Conservation (phyloP, 495 filamentous ascomycete genomes). For the Pseudoneurospora amorphoporcata region DNA sequence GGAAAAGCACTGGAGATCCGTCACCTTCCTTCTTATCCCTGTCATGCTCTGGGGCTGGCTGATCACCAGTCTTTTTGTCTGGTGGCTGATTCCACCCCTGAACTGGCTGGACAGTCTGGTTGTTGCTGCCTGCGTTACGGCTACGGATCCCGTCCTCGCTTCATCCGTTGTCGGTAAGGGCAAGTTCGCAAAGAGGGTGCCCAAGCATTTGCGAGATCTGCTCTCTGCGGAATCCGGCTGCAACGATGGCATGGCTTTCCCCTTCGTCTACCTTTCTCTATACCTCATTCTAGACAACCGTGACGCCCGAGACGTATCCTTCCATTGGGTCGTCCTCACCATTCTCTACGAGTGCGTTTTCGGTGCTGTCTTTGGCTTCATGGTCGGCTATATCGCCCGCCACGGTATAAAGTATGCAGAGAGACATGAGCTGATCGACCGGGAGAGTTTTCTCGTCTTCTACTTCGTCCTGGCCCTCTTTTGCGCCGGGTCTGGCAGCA, state of each 20-base stretch:
- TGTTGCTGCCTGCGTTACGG: conserved; percentile 88
- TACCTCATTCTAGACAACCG: conserved; percentile 78
- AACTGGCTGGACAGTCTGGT: conserved; percentile 83
- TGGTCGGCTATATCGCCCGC: conserved; percentile 77
- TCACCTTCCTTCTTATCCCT: conserved; percentile 76
- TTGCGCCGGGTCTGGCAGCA: conserved; percentile 87
- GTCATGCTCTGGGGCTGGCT: conserved; percentile 99
- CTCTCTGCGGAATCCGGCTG: conserved; percentile 96
- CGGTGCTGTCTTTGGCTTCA: conserved; percentile 79
- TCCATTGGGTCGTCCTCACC: conserved; percentile 83
- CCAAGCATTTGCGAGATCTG: conserved; percentile 91
- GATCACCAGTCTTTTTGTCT: conserved; percentile 87
- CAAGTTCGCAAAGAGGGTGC: conserved; percentile 94
- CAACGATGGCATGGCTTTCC: conserved; percentile 99
- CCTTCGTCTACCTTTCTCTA: conserved; percentile 87
- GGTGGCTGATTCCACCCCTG: conserved; percentile 80
- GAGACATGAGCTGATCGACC: conserved; percentile 74
- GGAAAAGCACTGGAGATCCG: conserved; percentile 95
- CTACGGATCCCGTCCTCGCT: conserved; percentile 93
- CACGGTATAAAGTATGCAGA: conserved; percentile 89
- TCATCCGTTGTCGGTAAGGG: conserved; percentile 98
- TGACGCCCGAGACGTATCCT: conserved; percentile 54
- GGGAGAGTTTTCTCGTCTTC: conserved; percentile 96
- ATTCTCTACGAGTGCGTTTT: conserved; percentile 96
- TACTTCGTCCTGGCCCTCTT: conserved; percentile 97